Evolutionary conservation across 2,329 filamentous ascomycete species (phyloP).

Genomic region (Neofusicoccum sp.): DNA sequence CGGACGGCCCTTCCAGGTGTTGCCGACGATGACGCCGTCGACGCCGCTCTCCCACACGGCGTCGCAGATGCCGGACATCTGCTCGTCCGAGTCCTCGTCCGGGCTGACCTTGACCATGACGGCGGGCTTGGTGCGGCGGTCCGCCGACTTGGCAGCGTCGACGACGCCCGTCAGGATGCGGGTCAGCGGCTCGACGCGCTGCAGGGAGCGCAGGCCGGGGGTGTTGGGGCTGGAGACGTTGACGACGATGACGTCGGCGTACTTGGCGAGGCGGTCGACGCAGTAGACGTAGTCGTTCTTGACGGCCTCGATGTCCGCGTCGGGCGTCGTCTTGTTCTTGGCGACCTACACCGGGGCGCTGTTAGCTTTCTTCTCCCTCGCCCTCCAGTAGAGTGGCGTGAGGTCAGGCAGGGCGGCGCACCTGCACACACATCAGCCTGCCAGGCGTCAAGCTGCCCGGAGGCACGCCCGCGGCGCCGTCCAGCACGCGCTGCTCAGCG

Average conservation of each 20-base stretch:
- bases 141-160: conserved; percentile 65
- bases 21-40: conserved; percentile 93
- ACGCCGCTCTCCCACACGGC: conserved; percentile 82
- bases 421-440: conserved; percentile 78
- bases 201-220: conserved; percentile 81
- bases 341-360: conserved; percentile 54
- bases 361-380: background rate
- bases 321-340: conserved; percentile 93
- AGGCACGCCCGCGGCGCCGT: conserved; percentile 73
- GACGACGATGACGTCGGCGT: conserved; percentile 94
- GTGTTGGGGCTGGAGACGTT: conserved; percentile 98
- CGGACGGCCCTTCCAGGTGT: conserved; percentile 84
- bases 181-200: conserved; percentile 80
- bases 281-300: conserved; percentile 82
- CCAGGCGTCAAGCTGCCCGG: conserved; percentile 77
- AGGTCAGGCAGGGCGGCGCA: conserved; percentile 7
- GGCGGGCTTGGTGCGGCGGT: conserved; percentile 69
- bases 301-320: conserved; percentile 79
- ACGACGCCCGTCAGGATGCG: conserved; percentile 80
- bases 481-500: conserved; percentile 69
- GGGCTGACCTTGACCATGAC: conserved; percentile 99
- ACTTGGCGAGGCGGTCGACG: conserved; percentile 76
- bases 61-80: conserved; percentile 84
- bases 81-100: conserved; percentile 82
- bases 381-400: background rate